These are phyloP conservation scores for Bassia scoparia DNA, from an alignment of 148 eudicot species.

Conservation along the genomic window DNA sequence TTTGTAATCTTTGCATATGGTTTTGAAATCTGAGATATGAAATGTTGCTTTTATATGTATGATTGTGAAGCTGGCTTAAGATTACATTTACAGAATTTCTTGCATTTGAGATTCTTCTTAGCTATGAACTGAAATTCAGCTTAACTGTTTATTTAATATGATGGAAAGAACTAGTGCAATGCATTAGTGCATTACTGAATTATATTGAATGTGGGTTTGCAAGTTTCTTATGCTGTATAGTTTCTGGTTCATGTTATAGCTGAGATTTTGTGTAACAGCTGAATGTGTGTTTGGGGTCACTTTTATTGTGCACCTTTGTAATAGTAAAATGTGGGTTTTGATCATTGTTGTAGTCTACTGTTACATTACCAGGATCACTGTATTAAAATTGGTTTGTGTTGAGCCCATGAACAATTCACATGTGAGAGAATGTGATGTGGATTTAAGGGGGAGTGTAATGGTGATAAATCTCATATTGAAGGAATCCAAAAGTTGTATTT, in stretches of 20 bases:
- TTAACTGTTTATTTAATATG: neutral
- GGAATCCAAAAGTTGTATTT: no score
- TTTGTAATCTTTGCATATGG: neutral
- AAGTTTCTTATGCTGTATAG: neutral
- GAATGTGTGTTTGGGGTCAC: no score
- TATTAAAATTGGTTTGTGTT: no score
- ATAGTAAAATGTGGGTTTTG: no score
- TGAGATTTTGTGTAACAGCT: neutral
- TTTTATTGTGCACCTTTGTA: no score
- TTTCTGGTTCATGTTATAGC: neutral
- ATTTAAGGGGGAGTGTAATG: no score
- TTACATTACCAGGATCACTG: no score
- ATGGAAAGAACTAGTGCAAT: neutral
- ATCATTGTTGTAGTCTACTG: no score
- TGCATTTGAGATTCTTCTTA: conserved; percentile 11
- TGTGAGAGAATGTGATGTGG: no score
- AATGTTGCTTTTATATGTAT: neutral
- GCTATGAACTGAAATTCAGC: neutral
- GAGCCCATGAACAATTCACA: no score
- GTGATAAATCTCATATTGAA: no score
- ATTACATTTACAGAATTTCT: neutral
- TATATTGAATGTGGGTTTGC: neutral
- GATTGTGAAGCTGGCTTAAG: neutral
- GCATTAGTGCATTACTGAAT: neutral
- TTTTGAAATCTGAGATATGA: no score